Evolutionary conservation across 495 filamentous ascomycete species (phyloP), one percentile per base, ranked within the genome.

Genomic region (Penicillium roqueforti): DNA sequence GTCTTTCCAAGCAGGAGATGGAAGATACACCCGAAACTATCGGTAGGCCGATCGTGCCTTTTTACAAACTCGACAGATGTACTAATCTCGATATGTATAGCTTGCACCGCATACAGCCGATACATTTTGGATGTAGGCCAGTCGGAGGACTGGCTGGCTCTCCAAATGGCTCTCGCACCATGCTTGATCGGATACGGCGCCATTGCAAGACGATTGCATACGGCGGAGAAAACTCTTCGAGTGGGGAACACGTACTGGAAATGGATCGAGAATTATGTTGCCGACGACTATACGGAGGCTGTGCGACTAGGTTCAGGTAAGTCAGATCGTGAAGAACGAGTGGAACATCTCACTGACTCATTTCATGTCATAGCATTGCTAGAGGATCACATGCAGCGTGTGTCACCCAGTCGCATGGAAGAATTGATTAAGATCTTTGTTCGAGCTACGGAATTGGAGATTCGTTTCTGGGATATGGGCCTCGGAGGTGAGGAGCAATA

Each of bases 41-140:
- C 70, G 88, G 89, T 86, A 75, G 52, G 73, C 52, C 3, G n/a
- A 26, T 9, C n/a, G 14, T 36, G 29, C 13, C 32, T 25, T 26
- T 29, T 47, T 40, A 6, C 31, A 82, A 77, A 68, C 71, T 45
- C 16, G 19, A 32, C 36, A 52, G 28, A 56, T 51, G 22, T 23
- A 2, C 23, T 19, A 14, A 47, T 47, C 16, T 23, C 40, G 4
- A 16, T 13, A 31, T 43, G 16, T 22, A 53, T 38, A 77, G 75
- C 75, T 10, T 77, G 74, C 64, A 74, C 72, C 11, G 73, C 73
- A 29, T 78, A 75, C 56, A 76, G 73, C 51, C 84, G 88, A 77
- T 93, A 91, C 66, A 85, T 95, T 18, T 82, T 97, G 20, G 92
- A 97, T 62, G 81, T 95, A 16, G 92, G 91, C 19, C 84, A 91